Base-by-base conservation (phyloP, 495 filamentous ascomycete genomes). In the Penicillium desertorum region DNA sequence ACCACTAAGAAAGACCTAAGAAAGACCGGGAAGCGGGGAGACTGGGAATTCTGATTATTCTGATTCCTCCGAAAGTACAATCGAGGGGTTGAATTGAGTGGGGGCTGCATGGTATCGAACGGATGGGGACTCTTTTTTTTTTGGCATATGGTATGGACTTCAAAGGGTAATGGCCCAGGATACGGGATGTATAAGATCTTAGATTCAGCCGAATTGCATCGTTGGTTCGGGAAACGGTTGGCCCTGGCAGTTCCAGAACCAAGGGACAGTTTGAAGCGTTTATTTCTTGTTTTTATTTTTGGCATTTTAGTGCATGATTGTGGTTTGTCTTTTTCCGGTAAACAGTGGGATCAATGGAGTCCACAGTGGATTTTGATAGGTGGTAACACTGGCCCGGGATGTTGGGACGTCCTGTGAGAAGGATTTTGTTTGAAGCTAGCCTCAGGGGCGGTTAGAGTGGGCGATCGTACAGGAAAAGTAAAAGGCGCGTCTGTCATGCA, bases 371-470 rank as follows among this genome's bases (percentile, higher is more conserved):
- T 54, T 39, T 50, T 69, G 65, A 64, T 67, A 63, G 70, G 68
- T 53, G 61, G 53, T 50, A 61, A 53, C 44, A 48, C 5, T 51
- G 63, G 52, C 59, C 67, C 70, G 59, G 65, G 60, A 65, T 54
- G 58, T 67, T 75, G 70, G 70, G 60, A 71, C 66, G 56, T 45
- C 27, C 45, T 61, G 58, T 50, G 45, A 65, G 34, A 65, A 61
- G 56, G 51, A 66, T 66, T 64, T 51, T 60, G 63, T 68, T 65
- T 64, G 62, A 58, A 66, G 64, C 62, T 66, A 71, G 62, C 54
- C 60, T 65, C 64, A 64, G 60, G 63, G 58, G 60, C 58, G 62
- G 66, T 57, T 66, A 63, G 60, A 48, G 51, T 49, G 51, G 51
- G 59, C 52, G 64, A 64, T 66, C 64, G 53, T 54, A 54, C 43